Percentiles rank a stretch among this genome's conserved stretches.
These are phyloP conservation scores for Xylaria cubensis DNA, from an alignment of 495 filamentous ascomycete genomes.

Conservation along the genomic window DNA sequence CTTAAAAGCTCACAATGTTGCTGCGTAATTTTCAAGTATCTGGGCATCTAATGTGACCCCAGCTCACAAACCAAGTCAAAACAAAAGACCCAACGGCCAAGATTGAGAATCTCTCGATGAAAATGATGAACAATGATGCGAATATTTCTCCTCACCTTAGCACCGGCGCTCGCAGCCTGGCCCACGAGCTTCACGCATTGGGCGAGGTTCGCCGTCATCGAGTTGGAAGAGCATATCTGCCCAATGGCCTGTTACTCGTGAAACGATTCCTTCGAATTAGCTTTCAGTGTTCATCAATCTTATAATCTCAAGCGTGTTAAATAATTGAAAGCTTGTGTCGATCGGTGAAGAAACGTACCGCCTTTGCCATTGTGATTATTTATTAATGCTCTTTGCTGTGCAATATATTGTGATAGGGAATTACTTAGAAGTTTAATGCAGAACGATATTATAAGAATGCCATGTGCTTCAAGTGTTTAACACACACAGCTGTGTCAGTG, in stretches of 20 bases:
- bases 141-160: constrained; percentile 62
- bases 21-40: background rate
- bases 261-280: background rate
- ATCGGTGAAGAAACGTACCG: constrained; percentile 2
- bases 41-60: too few relatives aligned
- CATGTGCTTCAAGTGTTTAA: background rate
- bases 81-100: too few relatives aligned
- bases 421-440: background rate
- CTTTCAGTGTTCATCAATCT: background rate
- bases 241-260: constrained; percentile 70
- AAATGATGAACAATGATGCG: background rate
- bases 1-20: background rate
- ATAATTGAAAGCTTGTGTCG: background rate
- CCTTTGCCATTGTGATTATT: constrained; percentile 15
- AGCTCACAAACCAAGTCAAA: too few relatives aligned
- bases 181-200: constrained; percentile 75
- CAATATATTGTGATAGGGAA: background rate
- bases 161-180: constrained; percentile 75
- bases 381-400: background rate
- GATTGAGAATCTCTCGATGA: background rate
- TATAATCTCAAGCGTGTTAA: background rate
- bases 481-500: background rate
- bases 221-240: constrained; percentile 84
- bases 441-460: background rate
- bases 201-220: constrained; percentile 76